Percentiles rank a stretch among this genome's conserved stretches.
Evolutionary conservation across 495 filamentous ascomycete species (phyloP).

Genomic region (Aspergillus leporis): DNA sequence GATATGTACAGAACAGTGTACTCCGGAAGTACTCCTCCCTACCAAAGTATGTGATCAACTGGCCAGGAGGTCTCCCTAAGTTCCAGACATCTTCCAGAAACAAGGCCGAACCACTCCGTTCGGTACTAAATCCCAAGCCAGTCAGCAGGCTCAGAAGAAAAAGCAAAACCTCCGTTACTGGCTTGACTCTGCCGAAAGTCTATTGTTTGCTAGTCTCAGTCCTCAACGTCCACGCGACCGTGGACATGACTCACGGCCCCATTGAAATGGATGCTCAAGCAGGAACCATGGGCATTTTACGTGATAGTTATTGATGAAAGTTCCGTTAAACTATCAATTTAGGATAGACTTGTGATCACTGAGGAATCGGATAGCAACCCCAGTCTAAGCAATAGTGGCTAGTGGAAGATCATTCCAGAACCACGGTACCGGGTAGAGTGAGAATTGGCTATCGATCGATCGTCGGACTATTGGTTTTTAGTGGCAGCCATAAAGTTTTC

Average conservation of each 20-base stretch:
- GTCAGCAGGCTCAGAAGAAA: neutral
- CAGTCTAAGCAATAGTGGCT: neutral
- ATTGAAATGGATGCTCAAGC: neutral
- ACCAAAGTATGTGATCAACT: neutral
- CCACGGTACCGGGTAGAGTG: conserved; percentile 8
- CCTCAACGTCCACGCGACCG: neutral
- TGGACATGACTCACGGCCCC: neutral
- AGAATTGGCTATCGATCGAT: conserved; percentile 17
- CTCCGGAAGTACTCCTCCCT: too few species aligned
- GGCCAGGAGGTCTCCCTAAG: neutral
- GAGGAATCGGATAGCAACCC: neutral
- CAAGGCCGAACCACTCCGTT: neutral
- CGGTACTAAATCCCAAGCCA: neutral
- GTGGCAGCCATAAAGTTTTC: neutral
- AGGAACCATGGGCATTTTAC: too few species aligned
- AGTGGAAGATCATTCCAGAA: conserved; percentile 16
- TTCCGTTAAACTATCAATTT: too few species aligned
- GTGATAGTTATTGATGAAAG: too few species aligned
- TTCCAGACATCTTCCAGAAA: neutral
- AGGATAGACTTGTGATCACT: too few species aligned
- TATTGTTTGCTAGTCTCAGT: neutral
- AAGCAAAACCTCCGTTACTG: neutral
- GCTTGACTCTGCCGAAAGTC: neutral
- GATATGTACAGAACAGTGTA: neutral
- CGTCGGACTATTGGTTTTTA: conserved; percentile 19